A percentile compares a stretch with the other conserved stretches of the same genome.
Evolutionary conservation across 2,329 filamentous ascomycete genomes (phyloP).

Genomic region (Dactylonectria macrodidyma): DNA sequence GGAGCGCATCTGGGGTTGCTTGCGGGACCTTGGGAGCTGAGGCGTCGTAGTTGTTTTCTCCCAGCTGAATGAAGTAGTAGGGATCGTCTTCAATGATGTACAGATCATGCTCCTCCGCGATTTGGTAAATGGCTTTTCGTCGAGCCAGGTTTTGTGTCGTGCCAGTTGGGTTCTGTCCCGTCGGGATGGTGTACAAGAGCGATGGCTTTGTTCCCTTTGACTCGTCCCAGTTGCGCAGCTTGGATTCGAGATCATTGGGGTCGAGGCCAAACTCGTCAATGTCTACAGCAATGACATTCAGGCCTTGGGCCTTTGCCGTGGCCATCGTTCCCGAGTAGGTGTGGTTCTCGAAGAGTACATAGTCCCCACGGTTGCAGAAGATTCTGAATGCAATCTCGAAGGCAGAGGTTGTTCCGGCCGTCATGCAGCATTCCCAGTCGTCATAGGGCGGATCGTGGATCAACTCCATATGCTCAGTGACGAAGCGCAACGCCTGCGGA

Average conservation of each 20-base stretch:
- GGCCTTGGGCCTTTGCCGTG: neutral
- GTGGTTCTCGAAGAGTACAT: constrained; percentile 78
- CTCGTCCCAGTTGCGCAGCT: constrained; percentile 76
- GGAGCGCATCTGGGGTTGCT: constrained; percentile 9
- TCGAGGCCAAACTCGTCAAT: constrained; percentile 47
- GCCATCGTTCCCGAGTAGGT: constrained; percentile 55
- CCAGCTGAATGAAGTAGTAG: constrained; percentile 87
- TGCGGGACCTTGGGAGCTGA: constrained; percentile 10
- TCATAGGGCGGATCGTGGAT: constrained; percentile 80
- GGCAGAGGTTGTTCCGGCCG: constrained; percentile 76
- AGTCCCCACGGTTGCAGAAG: constrained; percentile 74
- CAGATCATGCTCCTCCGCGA: constrained; percentile 84
- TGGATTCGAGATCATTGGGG: constrained; percentile 72
- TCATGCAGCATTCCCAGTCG: constrained; percentile 80
- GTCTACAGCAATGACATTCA: neutral
- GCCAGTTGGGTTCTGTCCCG: constrained; percentile 88
- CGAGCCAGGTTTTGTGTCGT: constrained; percentile 78
- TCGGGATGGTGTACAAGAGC: constrained; percentile 71
- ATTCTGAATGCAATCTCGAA: constrained; percentile 78
- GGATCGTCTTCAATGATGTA: constrained; percentile 90
- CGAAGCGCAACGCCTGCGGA: constrained; percentile 78
- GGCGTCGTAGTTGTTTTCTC: constrained; percentile 31
- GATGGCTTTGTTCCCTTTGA: constrained; percentile 59
- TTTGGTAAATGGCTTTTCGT: constrained; percentile 77
- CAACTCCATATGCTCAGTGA: constrained; percentile 84